phyloP scores from a whole-genome alignment of 352 stramenopile species.

The Phytophthora multivora region DNA sequence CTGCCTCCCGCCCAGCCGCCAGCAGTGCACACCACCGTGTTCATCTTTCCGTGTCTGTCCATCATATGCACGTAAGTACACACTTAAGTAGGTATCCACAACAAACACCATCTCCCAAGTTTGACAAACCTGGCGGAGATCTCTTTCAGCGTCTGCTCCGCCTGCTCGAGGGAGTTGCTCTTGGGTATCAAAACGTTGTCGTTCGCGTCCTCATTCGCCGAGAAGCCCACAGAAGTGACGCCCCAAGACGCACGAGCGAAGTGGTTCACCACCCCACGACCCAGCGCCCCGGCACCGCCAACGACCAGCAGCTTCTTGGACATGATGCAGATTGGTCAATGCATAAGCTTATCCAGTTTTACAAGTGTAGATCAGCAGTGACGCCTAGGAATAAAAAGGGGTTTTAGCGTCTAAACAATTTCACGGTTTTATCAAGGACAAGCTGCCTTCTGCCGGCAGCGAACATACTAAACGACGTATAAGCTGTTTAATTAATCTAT shows the following conservation, averaged over 20 bases:
- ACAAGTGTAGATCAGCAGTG: too few species aligned
- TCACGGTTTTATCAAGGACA: slow-evolving; percentile 20
- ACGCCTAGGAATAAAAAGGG: too few species aligned
- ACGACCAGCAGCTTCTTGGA: slow-evolving; percentile 78
- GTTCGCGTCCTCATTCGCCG: slow-evolving; percentile 56
- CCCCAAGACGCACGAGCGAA: slow-evolving; percentile 74
- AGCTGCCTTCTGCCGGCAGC: slow-evolving; percentile 21
- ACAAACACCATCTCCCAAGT: background rate
- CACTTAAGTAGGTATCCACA: background rate
- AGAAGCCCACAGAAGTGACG: slow-evolving; percentile 75
- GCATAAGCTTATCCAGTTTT: background rate
- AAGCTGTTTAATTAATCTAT: slow-evolving; percentile 40
- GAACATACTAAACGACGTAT: slow-evolving; percentile 26
- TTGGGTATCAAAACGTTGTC: slow-evolving; percentile 56
- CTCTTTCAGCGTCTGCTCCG: slow-evolving; percentile 52
- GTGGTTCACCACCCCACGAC: slow-evolving; percentile 62
- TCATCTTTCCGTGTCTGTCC: slow-evolving; percentile 56
- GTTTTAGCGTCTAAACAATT: slow-evolving; percentile 1
- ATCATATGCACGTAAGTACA: slow-evolving; percentile 1
- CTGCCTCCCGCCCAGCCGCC: slow-evolving; percentile 82
- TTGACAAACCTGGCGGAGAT: slow-evolving; percentile 41
- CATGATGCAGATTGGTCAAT: slow-evolving; percentile 19
- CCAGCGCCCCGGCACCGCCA: slow-evolving; percentile 74
- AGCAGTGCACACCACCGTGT: slow-evolving; percentile 81
- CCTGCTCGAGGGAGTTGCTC: slow-evolving; percentile 56